These are phyloP conservation scores for Pseudopithomyces chartarum DNA, from an alignment of 2,329 filamentous ascomycete species.

Conservation along the genomic window DNA sequence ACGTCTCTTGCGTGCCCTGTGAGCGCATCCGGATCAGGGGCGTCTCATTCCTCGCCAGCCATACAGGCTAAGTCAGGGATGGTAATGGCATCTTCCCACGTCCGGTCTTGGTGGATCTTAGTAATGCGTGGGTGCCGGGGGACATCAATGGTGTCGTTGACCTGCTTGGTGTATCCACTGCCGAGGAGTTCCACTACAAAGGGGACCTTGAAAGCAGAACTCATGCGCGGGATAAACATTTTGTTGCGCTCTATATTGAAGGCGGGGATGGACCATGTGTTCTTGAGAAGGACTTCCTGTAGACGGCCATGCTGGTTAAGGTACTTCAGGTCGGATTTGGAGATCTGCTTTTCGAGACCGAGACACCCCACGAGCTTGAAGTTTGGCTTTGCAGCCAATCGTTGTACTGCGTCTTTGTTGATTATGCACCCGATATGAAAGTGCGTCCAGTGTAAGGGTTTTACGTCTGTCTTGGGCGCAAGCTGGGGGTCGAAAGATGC, in stretches of 20 bases:
- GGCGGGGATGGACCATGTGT: conserved; percentile 22
- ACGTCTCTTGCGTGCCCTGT: conserved; percentile 39
- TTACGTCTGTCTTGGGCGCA: conserved; percentile 61
- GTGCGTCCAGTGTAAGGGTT: conserved; percentile 72
- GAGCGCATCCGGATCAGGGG: conserved; percentile 29
- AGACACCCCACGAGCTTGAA: conserved; percentile 69
- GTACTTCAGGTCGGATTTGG: conserved; percentile 49
- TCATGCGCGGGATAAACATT: conserved; percentile 37
- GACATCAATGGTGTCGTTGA: conserved; percentile 72
- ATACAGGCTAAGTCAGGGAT: conserved; percentile 72
- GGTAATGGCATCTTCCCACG: conserved; percentile 69
- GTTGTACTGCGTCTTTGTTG: conserved; percentile 66
- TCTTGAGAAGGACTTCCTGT: conserved; percentile 31
- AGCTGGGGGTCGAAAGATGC: conserved; percentile 71
- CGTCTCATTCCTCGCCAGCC: conserved; percentile 59
- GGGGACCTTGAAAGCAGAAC: conserved; percentile 68
- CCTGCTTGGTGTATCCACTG: conserved; percentile 75
- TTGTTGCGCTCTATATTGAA: conserved; percentile 30
- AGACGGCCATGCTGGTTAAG: conserved; percentile 51
- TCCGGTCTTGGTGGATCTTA: conserved; percentile 79
- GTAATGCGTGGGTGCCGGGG: conserved; percentile 76
- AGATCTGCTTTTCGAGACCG: conserved; percentile 53
- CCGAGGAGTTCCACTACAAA: conserved; percentile 81
- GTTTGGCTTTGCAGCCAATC: conserved; percentile 57
- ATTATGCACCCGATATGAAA: conserved; percentile 79